Base-by-base conservation (phyloP, 768 basidiomycete species). In the Mycena vitilis region DNA sequence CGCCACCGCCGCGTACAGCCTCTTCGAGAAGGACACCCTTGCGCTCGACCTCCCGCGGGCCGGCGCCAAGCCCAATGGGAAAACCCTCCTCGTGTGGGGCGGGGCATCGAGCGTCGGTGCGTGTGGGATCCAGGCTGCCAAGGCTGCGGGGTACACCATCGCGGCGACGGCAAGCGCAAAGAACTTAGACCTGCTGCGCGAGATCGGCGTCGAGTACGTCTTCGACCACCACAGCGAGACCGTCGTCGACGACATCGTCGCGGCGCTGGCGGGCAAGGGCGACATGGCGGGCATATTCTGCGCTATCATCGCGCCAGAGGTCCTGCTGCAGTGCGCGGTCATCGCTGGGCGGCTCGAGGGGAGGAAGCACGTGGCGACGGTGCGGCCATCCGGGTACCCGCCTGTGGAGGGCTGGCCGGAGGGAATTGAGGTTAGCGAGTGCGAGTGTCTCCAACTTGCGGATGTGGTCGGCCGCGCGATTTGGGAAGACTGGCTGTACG, bases 241-340 rank as follows among this genome's bases (percentile, higher is more conserved):
- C 38, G 61, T 62, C 38, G 40, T 62, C 40, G 51, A 54, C 23
- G 61, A 62, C 2, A 62, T 62, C 51, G 61, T 54, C 12, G 61
- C 36, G 10, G 20, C 61, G n/a, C 61, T 62, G 38, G n/a, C 40
- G 40, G 51, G 37, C 30, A 62, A 62, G 52, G 61, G 49, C 51
- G 38, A 37, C 18, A 30, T 62, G 36, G 36, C 20, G 20, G 52
- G 52, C 0, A 12, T 54, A 20, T 54, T 54, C 52, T 20, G 52
- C 20, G 36, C 52, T 2, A 37, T 54, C 12, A 4, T 18, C 15
- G 8, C 52, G 52, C 52, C 36, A 8, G 44, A 15, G 44, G 44
- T 45, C 15, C 44, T 45, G 44, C 15, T 18, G 44, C 36, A 54
- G 25, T 37, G 52, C 23, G 52, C 52, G 34, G 30, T 18, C 36